Evolutionary conservation across 2,329 filamentous ascomycete species (phyloP).

Genomic region (Capronia americana): DNA sequence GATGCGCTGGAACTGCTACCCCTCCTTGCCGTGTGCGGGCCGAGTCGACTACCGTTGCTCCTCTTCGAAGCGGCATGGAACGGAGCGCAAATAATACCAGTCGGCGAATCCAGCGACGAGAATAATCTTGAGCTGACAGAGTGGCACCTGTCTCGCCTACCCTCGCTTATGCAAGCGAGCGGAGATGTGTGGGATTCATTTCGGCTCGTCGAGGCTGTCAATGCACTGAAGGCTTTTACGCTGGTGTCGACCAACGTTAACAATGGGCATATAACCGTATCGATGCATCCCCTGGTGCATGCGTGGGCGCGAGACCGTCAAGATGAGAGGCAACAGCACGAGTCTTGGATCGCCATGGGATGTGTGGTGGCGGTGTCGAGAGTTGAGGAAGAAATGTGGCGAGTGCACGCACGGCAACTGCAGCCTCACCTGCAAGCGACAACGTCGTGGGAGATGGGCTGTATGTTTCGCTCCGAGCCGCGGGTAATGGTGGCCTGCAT

Average conservation of each 20-base stretch:
- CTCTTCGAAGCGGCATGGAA: slow-evolving; percentile 44
- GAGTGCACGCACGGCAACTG: slow-evolving; percentile 19
- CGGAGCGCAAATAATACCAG: slow-evolving; percentile 14
- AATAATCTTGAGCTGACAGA: slow-evolving; percentile 19
- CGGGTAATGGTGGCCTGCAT: slow-evolving; percentile 12
- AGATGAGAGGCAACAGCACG: slow-evolving; percentile 32
- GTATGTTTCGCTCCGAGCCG: slow-evolving; percentile 12
- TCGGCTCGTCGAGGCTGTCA: slow-evolving; percentile 41
- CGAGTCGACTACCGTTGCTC: slow-evolving; percentile 40
- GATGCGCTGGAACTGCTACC: slow-evolving; percentile 44
- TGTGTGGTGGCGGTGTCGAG: slow-evolving; percentile 33
- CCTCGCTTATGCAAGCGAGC: slow-evolving; percentile 32
- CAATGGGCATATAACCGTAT: slow-evolving; percentile 36
- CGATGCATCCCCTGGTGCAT: slow-evolving; percentile 48
- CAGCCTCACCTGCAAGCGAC: slow-evolving; percentile 33
- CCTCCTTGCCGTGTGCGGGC: slow-evolving; percentile 43
- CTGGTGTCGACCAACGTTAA: slow-evolving; percentile 37
- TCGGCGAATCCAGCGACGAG: slow-evolving; percentile 2
- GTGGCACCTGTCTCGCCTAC: slow-evolving; percentile 37
- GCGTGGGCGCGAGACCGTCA: slow-evolving; percentile 46
- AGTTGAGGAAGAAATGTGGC: slow-evolving; percentile 16
- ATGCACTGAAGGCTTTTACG: slow-evolving; percentile 43
- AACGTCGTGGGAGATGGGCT: slow-evolving; percentile 20
- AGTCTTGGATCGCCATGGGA: slow-evolving; percentile 37
- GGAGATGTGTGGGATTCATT: slow-evolving; percentile 42